phyloP scores from a whole-genome alignment of 2,329 filamentous ascomycete genomes.

The Xylariaceae sp. region DNA sequence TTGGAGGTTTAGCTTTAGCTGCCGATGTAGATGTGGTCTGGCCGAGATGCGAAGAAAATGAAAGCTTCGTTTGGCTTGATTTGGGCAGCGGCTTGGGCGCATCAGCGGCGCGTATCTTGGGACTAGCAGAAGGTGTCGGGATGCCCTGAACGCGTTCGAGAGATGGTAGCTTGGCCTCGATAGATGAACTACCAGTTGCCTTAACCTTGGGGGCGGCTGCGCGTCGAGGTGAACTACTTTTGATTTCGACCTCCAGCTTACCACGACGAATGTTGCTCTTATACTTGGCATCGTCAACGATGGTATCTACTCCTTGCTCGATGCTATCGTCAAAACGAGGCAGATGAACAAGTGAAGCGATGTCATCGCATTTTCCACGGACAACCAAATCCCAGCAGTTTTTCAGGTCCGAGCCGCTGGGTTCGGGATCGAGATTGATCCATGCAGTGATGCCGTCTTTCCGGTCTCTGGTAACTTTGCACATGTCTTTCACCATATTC shows the following conservation, averaged over 20 bases:
- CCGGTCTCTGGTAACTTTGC: constrained; percentile 73
- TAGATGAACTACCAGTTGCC: constrained; percentile 23
- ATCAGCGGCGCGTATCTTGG: constrained; percentile 39
- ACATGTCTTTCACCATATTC: constrained; percentile 85
- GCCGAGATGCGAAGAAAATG: constrained; percentile 33
- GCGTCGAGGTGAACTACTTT: constrained; percentile 24
- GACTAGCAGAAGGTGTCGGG: constrained; percentile 53
- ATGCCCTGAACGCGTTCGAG: constrained; percentile 45
- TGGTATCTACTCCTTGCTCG: constrained; percentile 45
- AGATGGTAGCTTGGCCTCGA: constrained; percentile 35
- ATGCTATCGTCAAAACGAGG: constrained; percentile 53
- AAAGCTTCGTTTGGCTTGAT: constrained; percentile 48
- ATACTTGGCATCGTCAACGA: constrained; percentile 40
- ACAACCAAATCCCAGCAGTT: constrained; percentile 92
- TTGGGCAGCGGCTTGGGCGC: constrained; percentile 38
- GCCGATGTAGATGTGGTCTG: constrained; percentile 24
- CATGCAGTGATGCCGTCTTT: constrained; percentile 84
- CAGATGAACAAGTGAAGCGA: constrained; percentile 66
- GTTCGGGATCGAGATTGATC: constrained; percentile 87
- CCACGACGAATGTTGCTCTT: constrained; percentile 37
- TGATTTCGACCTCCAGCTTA: constrained; percentile 40
- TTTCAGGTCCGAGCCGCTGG: constrained; percentile 76
- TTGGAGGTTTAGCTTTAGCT: constrained; percentile 35
- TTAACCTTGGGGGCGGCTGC: constrained; percentile 20
- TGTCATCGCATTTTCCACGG: constrained; percentile 78